phyloP scores from a whole-genome alignment of 169 alveolate genomes.

The Cryptosporidium sp. region DNA sequence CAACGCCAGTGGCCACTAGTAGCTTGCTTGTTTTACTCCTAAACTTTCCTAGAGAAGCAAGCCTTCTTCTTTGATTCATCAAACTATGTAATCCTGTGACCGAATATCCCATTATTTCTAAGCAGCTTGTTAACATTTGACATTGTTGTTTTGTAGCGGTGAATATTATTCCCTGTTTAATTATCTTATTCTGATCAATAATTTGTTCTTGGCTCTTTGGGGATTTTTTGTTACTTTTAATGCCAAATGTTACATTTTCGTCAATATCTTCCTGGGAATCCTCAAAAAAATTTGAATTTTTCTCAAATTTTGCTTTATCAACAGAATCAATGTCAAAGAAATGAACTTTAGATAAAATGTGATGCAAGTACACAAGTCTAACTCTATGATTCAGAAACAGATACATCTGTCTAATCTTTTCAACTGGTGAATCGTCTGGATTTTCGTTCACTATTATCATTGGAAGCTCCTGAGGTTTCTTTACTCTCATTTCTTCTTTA shows the following conservation, averaged over 20 bases:
- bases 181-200: background rate
- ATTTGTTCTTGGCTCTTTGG: background rate
- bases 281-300: conserved; percentile 19
- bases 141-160: conserved; percentile 92
- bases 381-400: conserved; percentile 55
- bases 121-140: conserved; percentile 89
- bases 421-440: conserved; percentile 53
- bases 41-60: conserved; percentile 93
- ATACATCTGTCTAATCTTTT: conserved; percentile 61
- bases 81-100: conserved; percentile 96
- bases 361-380: conserved; percentile 54
- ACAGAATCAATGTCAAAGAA: conserved; percentile 53
- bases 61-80: conserved; percentile 93
- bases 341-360: conserved; percentile 24
- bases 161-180: conserved; percentile 91
- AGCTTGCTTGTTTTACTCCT: conserved; percentile 90
- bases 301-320: conserved; percentile 9
- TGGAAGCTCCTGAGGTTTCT: conserved; percentile 65
- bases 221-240: background rate
- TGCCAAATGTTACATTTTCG: background rate
- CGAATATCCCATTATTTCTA: conserved; percentile 91
- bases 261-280: conserved; percentile 60
- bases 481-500: background rate
- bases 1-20: conserved; percentile 96
- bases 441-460: conserved; percentile 56